phyloP scores from a whole-genome alignment of 495 filamentous ascomycete species.

The Penicillium bialowiezense region DNA sequence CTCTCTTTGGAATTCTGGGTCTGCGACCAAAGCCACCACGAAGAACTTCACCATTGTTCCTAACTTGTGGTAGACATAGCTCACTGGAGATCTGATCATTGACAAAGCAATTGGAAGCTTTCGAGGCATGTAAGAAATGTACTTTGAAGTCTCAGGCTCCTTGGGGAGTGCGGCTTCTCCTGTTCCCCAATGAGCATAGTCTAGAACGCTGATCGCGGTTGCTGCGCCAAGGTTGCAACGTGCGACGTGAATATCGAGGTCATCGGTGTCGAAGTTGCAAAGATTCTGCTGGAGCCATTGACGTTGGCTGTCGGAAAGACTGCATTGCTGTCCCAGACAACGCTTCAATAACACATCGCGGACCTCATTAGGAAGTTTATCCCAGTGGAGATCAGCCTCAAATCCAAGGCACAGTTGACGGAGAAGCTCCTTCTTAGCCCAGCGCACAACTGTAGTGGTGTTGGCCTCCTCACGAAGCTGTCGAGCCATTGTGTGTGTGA shows the following conservation, averaged over 20 bases:
- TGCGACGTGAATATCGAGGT: constrained; percentile 36
- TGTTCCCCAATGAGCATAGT: constrained; percentile 36
- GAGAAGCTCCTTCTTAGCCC: constrained; percentile 45
- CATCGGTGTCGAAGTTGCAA: constrained; percentile 34
- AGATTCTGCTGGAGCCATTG: constrained; percentile 36
- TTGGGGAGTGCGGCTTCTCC: constrained; percentile 29
- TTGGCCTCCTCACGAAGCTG: constrained; percentile 38
- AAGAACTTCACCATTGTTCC: constrained; percentile 50
- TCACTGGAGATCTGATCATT: constrained; percentile 27
- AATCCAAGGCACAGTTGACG: constrained; percentile 43
- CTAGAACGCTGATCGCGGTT: constrained; percentile 36
- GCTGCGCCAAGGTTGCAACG: constrained; percentile 43
- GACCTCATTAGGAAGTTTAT: constrained; percentile 34
- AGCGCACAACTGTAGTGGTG: constrained; percentile 28
- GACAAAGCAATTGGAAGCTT: constrained; percentile 22
- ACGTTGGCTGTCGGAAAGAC: constrained; percentile 23
- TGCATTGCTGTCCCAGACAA: constrained; percentile 33
- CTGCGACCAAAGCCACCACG: constrained; percentile 51
- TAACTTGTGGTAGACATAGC: constrained; percentile 38
- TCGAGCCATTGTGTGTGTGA: constrained; percentile 36
- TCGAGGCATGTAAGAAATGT: constrained; percentile 33
- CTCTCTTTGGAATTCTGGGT: constrained; percentile 59
- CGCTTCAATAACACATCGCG: constrained; percentile 34
- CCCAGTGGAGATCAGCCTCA: constrained; percentile 42
- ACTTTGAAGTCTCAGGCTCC: constrained; percentile 26